Base-by-base conservation (phyloP, 1,284 basidiomycete genomes). In the Ganoderma sinense region DNA sequence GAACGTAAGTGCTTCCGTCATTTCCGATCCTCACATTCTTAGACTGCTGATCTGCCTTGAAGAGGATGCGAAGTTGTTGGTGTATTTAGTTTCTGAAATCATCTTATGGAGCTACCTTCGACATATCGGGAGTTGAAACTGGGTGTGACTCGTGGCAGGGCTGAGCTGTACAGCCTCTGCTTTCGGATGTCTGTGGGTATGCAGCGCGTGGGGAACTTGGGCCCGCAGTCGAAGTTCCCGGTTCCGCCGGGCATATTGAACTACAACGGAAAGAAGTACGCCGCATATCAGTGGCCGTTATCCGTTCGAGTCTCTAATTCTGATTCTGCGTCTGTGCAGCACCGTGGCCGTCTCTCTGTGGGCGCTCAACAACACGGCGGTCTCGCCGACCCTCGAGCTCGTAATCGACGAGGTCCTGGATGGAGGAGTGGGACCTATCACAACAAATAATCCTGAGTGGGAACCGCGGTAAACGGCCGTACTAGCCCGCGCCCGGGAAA, bases 141-240 rank as follows among this genome's bases (percentile, higher is more conserved):
- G n/a, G n/a, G n/a, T n/a, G n/a, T n/a, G n/a, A n/a, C n/a, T n/a
- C n/a, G n/a, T n/a, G n/a, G n/a, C n/a, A n/a, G n/a, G n/a, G n/a
- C n/a, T n/a, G n/a, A n/a, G n/a, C n/a, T n/a, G n/a, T n/a, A n/a
- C n/a, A n/a, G n/a, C n/a, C n/a, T n/a, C n/a, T n/a, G n/a, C n/a
- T n/a, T n/a, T 20, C 56, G 56, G 14, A 5, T 6, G 23, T 2
- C 1, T 18, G 11, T 51, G n/a, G n/a, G n/a, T n/a, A n/a, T n/a
- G n/a, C n/a, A 80, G 79, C 75, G 79, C 0, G 78, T 78, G 6
- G 78, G 78, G 18, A 78, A 79, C 61, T 68, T 80, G 43, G 79
- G 92, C 14, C 93, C 93, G 18, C 93, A 94, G 76, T 82, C 85
- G 51, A 91, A 89, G 76, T 94, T 94, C 85, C 92, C 92, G 0